A percentile compares a stretch with the other conserved stretches of the same genome.
These are phyloP conservation scores for Anaeromyces robustus DNA, from an alignment of 192 early-diverging fungal species.

Conservation along the genomic window DNA sequence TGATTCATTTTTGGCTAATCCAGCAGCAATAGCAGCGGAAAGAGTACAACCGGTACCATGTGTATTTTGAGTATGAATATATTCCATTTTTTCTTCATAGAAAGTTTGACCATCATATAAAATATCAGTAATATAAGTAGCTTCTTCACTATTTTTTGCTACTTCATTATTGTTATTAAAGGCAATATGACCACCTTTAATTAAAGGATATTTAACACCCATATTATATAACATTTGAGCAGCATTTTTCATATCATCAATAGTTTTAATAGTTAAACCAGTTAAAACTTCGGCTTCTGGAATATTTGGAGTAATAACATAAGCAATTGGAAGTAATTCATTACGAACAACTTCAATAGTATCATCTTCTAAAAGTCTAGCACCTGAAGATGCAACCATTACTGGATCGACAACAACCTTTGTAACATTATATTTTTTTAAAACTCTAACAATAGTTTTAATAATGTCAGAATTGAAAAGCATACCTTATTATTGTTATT, in stretches of 20 bases:
- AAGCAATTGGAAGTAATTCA: slow-evolving; percentile 51
- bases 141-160: not conserved
- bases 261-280: slow-evolving; percentile 18
- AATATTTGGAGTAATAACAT: slow-evolving; percentile 65
- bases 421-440: slow-evolving; percentile 19
- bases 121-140: not conserved
- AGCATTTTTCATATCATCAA: slow-evolving; percentile 45
- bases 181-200: slow-evolving; percentile 76
- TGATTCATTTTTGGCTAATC: slow-evolving; percentile 35
- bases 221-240: slow-evolving; percentile 30
- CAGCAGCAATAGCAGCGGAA: slow-evolving; percentile 60
- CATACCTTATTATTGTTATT: slow-evolving; percentile 28
- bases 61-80: slow-evolving; percentile 48
- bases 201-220: slow-evolving; percentile 38
- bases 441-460: slow-evolving; percentile 24
- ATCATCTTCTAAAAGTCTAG: slow-evolving; percentile 35
- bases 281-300: slow-evolving; percentile 63
- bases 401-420: slow-evolving; percentile 67
- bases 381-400: slow-evolving; percentile 66
- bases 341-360: slow-evolving; percentile 35
- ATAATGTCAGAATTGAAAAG: slow-evolving; percentile 50
- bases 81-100: slow-evolving; percentile 10
- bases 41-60: slow-evolving; percentile 84
- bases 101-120: slow-evolving; percentile 7
- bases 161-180: not conserved